Conservation (phyloP, 345 rosid genomes). For the Aquilaria malaccensis region DNA sequence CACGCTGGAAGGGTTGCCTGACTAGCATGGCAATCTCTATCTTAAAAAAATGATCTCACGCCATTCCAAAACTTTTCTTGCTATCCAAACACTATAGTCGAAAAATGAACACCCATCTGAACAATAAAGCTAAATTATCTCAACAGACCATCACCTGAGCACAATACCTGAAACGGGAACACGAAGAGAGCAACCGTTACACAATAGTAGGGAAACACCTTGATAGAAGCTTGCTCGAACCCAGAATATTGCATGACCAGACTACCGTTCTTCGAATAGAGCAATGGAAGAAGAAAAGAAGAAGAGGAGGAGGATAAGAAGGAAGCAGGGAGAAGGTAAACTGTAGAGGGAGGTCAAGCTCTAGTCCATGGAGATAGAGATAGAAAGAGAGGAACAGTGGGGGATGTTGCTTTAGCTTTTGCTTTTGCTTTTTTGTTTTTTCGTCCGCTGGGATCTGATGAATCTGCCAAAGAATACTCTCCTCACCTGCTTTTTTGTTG, state of each 20-base stretch:
- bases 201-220: too few relatives aligned
- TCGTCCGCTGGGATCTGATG: constrained; percentile 26
- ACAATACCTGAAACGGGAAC: too few relatives aligned
- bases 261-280: too few relatives aligned
- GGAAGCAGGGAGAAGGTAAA: neutral
- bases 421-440: constrained; percentile 2
- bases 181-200: too few relatives aligned
- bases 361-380: neutral
- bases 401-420: constrained; percentile 9
- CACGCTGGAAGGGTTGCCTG: too few relatives aligned
- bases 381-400: constrained; percentile 9
- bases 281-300: neutral
- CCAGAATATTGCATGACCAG: too few relatives aligned
- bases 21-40: too few relatives aligned
- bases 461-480: constrained; percentile 30
- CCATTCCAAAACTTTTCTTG: constrained; percentile 16
- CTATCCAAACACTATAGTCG: constrained; percentile 23
- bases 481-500: constrained; percentile 9
- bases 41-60: too few relatives aligned
- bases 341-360: too few relatives aligned
- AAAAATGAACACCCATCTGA: constrained; percentile 1
- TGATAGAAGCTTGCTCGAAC: too few relatives aligned
- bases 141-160: too few relatives aligned
- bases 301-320: constrained; percentile 19
- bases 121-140: too few relatives aligned